A percentile compares a stretch with the other conserved stretches of the same genome.
These are phyloP conservation scores for Calendula officinalis DNA, from an alignment of 129 eudicot species.

Conservation along the genomic window DNA sequence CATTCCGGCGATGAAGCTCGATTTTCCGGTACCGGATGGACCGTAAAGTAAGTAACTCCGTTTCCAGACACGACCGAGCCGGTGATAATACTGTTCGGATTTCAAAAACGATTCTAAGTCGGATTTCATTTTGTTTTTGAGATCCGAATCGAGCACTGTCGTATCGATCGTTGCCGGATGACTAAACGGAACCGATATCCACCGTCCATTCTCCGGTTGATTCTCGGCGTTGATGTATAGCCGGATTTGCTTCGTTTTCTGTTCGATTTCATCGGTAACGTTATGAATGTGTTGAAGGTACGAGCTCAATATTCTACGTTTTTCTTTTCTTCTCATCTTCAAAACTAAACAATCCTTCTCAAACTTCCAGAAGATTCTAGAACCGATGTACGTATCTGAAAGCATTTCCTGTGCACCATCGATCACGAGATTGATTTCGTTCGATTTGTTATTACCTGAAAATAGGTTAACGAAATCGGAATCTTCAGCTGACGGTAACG, in stretches of 20 bases:
- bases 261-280: conserved; percentile 59
- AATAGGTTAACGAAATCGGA: conserved; percentile 69
- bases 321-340: conserved; percentile 63
- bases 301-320: conserved; percentile 59
- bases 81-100: conserved; percentile 76
- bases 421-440: conserved; percentile 62
- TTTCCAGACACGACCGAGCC: conserved; percentile 84
- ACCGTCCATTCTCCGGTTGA: conserved; percentile 52
- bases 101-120: conserved; percentile 76
- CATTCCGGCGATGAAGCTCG: conserved; percentile 85
- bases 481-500: conserved; percentile 59
- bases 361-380: conserved; percentile 59
- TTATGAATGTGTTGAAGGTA: conserved; percentile 77
- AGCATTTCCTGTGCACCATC: conserved; percentile 41
- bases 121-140: conserved; percentile 60
- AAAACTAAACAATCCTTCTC: conserved; percentile 48
- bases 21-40: conserved; percentile 85
- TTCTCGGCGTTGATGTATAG: conserved; percentile 53
- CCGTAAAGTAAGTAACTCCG: conserved; percentile 76
- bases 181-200: conserved; percentile 66
- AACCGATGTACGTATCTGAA: conserved; percentile 61
- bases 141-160: conserved; percentile 62
- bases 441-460: conserved; percentile 52
- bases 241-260: conserved; percentile 47
- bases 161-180: conserved; percentile 93